A percentile compares a stretch with the other conserved stretches of the same genome.
phyloP scores from a whole-genome alignment of 352 stramenopile species.

The Pythium vanterpoolii region DNA sequence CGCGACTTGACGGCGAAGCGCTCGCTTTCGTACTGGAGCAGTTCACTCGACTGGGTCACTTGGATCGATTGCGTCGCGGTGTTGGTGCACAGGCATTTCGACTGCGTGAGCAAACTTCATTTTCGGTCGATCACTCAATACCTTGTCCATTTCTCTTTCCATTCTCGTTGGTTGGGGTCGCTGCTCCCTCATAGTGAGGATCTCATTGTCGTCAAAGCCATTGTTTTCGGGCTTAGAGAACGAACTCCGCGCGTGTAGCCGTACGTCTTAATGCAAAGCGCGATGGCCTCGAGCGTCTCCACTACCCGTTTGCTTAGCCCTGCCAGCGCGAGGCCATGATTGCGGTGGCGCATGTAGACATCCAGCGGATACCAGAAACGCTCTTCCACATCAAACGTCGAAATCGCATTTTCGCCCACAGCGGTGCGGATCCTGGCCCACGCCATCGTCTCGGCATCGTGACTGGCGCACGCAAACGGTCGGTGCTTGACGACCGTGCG shows the following conservation, averaged over 20 bases:
- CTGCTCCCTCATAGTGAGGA: not conserved
- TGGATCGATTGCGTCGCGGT: not conserved
- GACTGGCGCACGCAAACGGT: not conserved
- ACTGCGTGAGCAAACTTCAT: constrained; percentile 2
- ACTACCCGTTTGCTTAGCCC: not conserved
- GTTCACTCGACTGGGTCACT: not conserved
- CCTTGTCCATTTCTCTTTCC: not conserved
- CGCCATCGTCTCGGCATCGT: not conserved
- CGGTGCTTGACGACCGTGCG: not conserved
- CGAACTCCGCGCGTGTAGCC: not conserved
- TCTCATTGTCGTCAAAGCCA: not conserved
- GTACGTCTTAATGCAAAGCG: constrained; percentile 3
- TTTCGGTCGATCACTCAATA: not conserved
- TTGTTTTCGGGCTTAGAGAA: not conserved
- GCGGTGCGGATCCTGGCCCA: not conserved
- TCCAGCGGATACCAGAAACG: constrained; percentile 10
- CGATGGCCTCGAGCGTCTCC: not conserved
- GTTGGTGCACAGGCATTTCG: not conserved
- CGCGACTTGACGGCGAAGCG: not conserved
- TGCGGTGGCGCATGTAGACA: constrained; percentile 4
- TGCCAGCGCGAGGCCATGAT: constrained; percentile 1
- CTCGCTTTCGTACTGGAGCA: constrained; percentile 9
- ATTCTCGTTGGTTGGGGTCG: not conserved
- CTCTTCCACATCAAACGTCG: not conserved
- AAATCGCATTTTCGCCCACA: not conserved